Evolutionary conservation across 2,329 filamentous ascomycete genomes (phyloP), one percentile per base, ranked within the genome.

Genomic region (Aspergillus sp.): DNA sequence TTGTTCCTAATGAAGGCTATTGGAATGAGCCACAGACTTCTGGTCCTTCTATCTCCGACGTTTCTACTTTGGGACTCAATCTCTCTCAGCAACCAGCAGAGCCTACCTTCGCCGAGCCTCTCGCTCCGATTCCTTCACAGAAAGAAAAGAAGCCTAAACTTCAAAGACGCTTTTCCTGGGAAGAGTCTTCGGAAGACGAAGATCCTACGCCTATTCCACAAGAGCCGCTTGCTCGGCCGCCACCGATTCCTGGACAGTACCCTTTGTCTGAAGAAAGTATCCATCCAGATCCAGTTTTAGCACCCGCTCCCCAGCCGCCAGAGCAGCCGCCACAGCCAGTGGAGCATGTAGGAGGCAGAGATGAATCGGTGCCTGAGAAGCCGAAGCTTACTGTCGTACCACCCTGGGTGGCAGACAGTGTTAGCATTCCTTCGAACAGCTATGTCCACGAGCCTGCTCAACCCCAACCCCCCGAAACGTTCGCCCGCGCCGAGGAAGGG

Each of bases 101-200:
- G 41, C 28, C 23, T 30, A 54, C 41, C 51, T 46, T 49, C 28
- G 43, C n/a, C 19, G 46, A 47, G 34, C 34, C 58, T 25, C 25
- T 59, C 41, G 28, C 45, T 30, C 19, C 52, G 22, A 31, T 61
- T 38, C 53, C 66, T 43, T 49, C 62, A 48, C 63, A 64, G 7
- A 61, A 62, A 30, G 23, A 19, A 7, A 67, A 62, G 11, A 67
- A 62, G 25, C 72, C 70, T 6, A 71, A 70, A 49, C 48, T 80
- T 15, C 73, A 74, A 61, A 75, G 76, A 59, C 74, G 77, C 17
- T 81, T 81, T 55, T 81, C 79, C 2, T 81, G 79, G 79, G 79
- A 81, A 64, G 75, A 72, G 19, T 65, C 69, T 0, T 69, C 68
- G 0, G 67, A 65, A 3, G 65, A 64, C 1, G 67, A 67, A 28